These are phyloP conservation scores for Myxozyma kluyveri DNA, from an alignment of 805 yeast genomes.

Conservation along the genomic window DNA sequence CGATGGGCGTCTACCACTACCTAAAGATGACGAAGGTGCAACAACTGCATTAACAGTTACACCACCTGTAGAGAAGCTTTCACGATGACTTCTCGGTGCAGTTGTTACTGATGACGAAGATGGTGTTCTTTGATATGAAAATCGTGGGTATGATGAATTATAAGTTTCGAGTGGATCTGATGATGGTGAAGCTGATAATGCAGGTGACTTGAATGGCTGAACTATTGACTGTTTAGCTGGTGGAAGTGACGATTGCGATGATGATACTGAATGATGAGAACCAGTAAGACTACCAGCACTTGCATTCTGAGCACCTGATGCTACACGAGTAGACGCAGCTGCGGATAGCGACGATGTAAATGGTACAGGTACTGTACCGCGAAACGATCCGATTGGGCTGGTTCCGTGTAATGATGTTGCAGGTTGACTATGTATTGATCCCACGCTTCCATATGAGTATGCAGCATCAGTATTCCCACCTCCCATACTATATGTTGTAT, in stretches of 20 bases:
- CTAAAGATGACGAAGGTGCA: background rate
- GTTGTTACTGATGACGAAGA: slow-evolving; percentile 9
- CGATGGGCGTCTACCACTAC: background rate
- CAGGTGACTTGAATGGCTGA: slow-evolving; percentile 64
- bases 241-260: background rate
- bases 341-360: background rate
- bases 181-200: slow-evolving; percentile 46
- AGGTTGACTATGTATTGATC: background rate
- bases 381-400: background rate
- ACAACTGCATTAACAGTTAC: slow-evolving; percentile 15
- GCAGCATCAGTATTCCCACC: slow-evolving; percentile 3
- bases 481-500: background rate
- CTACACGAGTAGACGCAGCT: too few relatives aligned
- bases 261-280: slow-evolving; percentile 2
- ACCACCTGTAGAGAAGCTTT: background rate
- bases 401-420: too few relatives aligned
- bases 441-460: slow-evolving; percentile 11
- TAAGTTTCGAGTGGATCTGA: slow-evolving; percentile 30
- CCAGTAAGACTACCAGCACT: background rate
- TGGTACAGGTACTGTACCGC: background rate
- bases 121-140: slow-evolving; percentile 41
- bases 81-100: background rate
- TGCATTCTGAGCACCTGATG: background rate
- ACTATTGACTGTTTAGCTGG: slow-evolving; percentile 37
- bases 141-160: slow-evolving; percentile 38